A percentile compares a stretch with the other conserved stretches of the same genome.
phyloP scores from a whole-genome alignment of 2,329 filamentous ascomycete genomes.

The Didymella sp. region DNA sequence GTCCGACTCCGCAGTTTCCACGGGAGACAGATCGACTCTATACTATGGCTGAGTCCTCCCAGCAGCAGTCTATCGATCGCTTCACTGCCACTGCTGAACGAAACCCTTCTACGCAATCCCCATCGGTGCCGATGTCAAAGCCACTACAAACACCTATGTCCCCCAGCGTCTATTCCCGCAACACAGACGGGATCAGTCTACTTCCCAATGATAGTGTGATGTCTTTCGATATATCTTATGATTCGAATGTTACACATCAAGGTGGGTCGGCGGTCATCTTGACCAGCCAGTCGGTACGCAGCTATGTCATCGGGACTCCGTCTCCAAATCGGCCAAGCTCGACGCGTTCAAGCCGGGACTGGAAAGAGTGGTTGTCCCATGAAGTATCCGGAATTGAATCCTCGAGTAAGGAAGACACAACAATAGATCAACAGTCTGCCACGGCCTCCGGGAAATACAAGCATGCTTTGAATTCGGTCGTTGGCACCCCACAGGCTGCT shows the following conservation, averaged over 20 bases:
- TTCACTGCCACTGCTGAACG: neutral
- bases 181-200: constrained; percentile 50
- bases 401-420: constrained; percentile 36
- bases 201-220: constrained; percentile 45
- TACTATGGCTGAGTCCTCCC: constrained; percentile 19
- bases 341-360: constrained; percentile 51
- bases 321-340: constrained; percentile 33
- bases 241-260: constrained; percentile 18
- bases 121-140: constrained; percentile 6
- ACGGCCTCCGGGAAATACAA: constrained; percentile 21
- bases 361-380: constrained; percentile 56
- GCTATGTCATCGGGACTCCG: constrained; percentile 50
- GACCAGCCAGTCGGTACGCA: constrained; percentile 54
- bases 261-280: constrained; percentile 53
- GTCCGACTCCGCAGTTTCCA: constrained; percentile 36
- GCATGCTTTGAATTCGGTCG: constrained; percentile 22
- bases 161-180: constrained; percentile 57
- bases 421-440: constrained; percentile 35
- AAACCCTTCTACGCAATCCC: constrained; percentile 18
- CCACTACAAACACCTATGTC: constrained; percentile 47
- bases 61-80: neutral
- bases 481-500: constrained; percentile 32
- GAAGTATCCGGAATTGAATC: constrained; percentile 52
- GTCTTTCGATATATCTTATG: constrained; percentile 30
- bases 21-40: constrained; percentile 37